These are phyloP conservation scores for Dunaliella primolecta DNA, from an alignment of 139 green algal species.

Conservation along the genomic window DNA sequence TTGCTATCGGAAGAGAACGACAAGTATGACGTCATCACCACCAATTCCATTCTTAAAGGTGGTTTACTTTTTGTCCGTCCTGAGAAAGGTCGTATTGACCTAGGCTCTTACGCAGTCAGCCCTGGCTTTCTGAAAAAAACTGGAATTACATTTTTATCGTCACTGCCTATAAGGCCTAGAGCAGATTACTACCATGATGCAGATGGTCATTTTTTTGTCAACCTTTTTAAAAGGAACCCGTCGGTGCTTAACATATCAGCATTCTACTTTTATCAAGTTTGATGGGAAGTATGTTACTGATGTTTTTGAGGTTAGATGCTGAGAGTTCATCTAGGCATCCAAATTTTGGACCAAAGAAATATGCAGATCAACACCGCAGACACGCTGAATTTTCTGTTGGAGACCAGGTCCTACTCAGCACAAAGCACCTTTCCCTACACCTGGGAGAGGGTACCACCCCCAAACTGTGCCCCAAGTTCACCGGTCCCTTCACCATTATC, in stretches of 20 bases:
- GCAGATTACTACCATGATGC: not conserved
- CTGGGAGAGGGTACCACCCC: too few relatives aligned
- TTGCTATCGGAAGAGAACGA: not conserved
- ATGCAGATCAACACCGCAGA: too few relatives aligned
- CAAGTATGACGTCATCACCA: not conserved
- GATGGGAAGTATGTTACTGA: too few relatives aligned
- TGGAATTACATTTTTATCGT: not conserved
- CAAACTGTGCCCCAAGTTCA: too few relatives aligned
- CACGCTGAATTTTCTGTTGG: too few relatives aligned
- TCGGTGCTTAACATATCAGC: not conserved
- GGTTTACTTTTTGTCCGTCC: not conserved
- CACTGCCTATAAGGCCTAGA: not conserved
- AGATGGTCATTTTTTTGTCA: not conserved
- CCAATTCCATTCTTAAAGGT: not conserved
- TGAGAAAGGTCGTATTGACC: not conserved
- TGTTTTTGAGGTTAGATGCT: too few relatives aligned
- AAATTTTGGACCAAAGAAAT: too few relatives aligned
- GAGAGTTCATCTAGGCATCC: too few relatives aligned
- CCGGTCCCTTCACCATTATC: too few relatives aligned
- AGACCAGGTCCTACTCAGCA: too few relatives aligned
- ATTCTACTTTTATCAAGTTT: not conserved
- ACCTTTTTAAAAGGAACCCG: not conserved
- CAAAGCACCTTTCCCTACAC: too few relatives aligned
- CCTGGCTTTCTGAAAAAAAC: not conserved
- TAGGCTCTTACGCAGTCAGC: not conserved